These are phyloP conservation scores for Suillus bovinus DNA, from an alignment of 768 basidiomycete species.

Conservation along the genomic window DNA sequence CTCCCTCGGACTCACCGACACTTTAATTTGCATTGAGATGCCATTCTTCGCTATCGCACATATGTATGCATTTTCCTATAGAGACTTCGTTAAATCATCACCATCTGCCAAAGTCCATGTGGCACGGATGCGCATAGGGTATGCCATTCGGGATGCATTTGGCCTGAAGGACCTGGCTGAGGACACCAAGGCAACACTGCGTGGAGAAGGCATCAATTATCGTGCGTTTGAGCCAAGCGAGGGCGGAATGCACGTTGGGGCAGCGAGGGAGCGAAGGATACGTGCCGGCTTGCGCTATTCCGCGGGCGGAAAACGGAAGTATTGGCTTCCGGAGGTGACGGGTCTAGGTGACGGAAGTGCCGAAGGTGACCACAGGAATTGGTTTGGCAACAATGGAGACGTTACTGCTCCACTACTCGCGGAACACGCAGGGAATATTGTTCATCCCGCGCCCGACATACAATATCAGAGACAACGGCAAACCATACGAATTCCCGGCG, in stretches of 20 bases:
- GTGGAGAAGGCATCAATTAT: constrained; percentile 92
- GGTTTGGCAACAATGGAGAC: constrained; percentile 45
- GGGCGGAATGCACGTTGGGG: constrained; percentile 88
- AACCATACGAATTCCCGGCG: constrained; percentile 17
- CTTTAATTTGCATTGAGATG: constrained; percentile 95
- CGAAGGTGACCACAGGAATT: constrained; percentile 39
- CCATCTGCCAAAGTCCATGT: constrained; percentile 48
- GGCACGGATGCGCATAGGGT: constrained; percentile 86
- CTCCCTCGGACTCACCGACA: constrained; percentile 86
- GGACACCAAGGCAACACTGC: constrained; percentile 79
- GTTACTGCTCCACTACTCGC: constrained; percentile 76
- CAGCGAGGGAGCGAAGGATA: constrained; percentile 82
- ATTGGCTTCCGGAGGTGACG: constrained; percentile 83
- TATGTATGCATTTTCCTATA: constrained; percentile 91
- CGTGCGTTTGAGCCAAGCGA: constrained; percentile 96
- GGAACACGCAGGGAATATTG: constrained; percentile 59
- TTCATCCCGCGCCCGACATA: constrained; percentile 65
- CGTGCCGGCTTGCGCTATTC: constrained; percentile 90
- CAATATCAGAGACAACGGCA: constrained; percentile 27
- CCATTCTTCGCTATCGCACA: constrained; percentile 95
- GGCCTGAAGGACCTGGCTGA: constrained; percentile 84
- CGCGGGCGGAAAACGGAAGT: constrained; percentile 88
- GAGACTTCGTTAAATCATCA: constrained; percentile 70
- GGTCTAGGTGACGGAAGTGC: constrained; percentile 38
- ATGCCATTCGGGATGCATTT: constrained; percentile 88